These are phyloP conservation scores for Penicillium bialowiezense DNA, from an alignment of 495 filamentous ascomycete genomes.

Conservation along the genomic window DNA sequence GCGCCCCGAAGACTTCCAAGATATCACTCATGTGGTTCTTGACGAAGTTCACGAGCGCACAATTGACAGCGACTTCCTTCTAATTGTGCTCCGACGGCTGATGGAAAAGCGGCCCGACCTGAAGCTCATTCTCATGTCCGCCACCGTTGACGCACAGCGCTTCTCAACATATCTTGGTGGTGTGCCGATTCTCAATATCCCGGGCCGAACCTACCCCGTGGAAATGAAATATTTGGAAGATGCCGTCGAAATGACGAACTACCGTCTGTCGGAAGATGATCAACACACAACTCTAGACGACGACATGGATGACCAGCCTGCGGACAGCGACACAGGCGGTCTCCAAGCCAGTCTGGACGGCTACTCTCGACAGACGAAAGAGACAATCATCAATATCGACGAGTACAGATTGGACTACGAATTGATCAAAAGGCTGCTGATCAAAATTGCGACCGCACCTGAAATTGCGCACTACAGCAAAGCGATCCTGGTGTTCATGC, in stretches of 20 bases:
- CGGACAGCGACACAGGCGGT: constrained; percentile 36
- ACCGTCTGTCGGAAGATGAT: constrained; percentile 55
- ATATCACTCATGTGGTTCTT: constrained; percentile 87
- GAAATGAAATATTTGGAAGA: constrained; percentile 86
- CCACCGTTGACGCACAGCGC: constrained; percentile 85
- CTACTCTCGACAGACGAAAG: constrained; percentile 72
- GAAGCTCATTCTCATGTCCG: constrained; percentile 91
- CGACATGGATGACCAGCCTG: constrained; percentile 48
- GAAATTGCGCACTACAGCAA: constrained; percentile 71
- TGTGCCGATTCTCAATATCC: constrained; percentile 83
- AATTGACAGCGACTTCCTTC: constrained; percentile 92
- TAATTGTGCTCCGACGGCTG: constrained; percentile 84
- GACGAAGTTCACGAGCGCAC: constrained; percentile 95
- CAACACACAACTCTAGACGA: constrained; percentile 41
- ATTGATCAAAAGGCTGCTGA: constrained; percentile 71
- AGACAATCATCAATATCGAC: constrained; percentile 70
- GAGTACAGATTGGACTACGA: constrained; percentile 86
- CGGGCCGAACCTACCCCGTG: constrained; percentile 91
- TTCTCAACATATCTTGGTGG: constrained; percentile 85
- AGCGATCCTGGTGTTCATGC: constrained; percentile 90
- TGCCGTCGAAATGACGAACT: constrained; percentile 78
- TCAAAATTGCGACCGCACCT: constrained; percentile 65
- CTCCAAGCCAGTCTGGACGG: constrained; percentile 50
- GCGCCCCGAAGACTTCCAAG: constrained; percentile 74
- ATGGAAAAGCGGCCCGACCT: constrained; percentile 68